Evolutionary conservation across 2,329 filamentous ascomycete genomes (phyloP), one percentile per base, ranked within the genome.

Genomic region (Neophaeococcomyces mojaviensis): DNA sequence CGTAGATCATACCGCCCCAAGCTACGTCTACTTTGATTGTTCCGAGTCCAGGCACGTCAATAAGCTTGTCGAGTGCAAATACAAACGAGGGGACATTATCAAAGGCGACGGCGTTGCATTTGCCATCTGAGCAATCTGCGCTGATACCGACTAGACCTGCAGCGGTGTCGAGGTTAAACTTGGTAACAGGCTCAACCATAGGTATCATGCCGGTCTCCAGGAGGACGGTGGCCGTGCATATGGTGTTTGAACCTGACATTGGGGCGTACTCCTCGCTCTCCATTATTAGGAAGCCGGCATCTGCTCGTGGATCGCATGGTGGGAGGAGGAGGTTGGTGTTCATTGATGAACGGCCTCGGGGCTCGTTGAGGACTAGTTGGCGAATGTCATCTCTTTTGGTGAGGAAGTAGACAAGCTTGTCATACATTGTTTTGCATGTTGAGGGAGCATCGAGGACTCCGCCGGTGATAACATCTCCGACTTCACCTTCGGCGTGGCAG

Each of bases 391-490:
- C 70, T 5, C 64, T 58, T 24, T 70, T 58, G 3, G 55, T 58
- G 48, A 59, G 58, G 49, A 73, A 69, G 52, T 72, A 58, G 3
- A 62, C 52, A 15, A 74, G 55, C 51, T 75, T 74, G 3, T 73
- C 69, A 47, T 63, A 69, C 71, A 74, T 73, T 15, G 67, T 72
- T 26, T 64, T 64, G 9, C 64, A 39, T 9, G 39, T 37, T 28
- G 24, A 10, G 16, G 50, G 50, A 22, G 40, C 66, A 28, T 74
- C 69, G 1, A 68, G 60, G 2, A 74, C 68, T 15, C 71, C 72
- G 13, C 70, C 69, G 9, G 67, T 63, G 37, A 75, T 65, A 10
- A 75, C 72, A 53, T 76, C 71, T 40, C 72, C 68, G 0, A 73
- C 68, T 55, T 68, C 65, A 3, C 60, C 60, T 48, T 58, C 60